A percentile compares a stretch with the other conserved stretches of the same genome.
Evolutionary conservation across 2,329 filamentous ascomycete genomes (phyloP).

Genomic region (Herpotrichia juniperi): DNA sequence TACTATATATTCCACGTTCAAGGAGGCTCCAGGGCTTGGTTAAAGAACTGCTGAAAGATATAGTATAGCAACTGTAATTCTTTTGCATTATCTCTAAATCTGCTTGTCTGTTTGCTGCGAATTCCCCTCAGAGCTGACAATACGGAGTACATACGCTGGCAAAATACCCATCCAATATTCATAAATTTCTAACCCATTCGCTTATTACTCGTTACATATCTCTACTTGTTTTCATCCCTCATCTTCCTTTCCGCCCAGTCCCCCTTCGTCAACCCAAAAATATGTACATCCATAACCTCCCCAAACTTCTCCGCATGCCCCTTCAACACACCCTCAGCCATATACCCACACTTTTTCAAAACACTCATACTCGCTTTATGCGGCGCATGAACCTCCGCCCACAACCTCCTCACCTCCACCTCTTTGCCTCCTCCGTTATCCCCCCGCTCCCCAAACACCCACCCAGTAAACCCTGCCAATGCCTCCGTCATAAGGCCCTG

Average conservation of each 20-base stretch:
- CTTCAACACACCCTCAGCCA: conserved; percentile 43
- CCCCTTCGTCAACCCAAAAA: conserved; percentile 42
- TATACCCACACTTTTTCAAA: conserved; percentile 48
- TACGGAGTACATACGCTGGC: too few relatives aligned
- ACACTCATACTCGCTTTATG: conserved; percentile 45
- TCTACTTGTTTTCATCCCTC: background rate
- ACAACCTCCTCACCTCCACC: conserved; percentile 29
- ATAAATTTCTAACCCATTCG: background rate
- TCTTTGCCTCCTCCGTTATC: too few relatives aligned
- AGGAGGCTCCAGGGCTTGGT: too few relatives aligned
- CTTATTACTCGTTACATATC: background rate
- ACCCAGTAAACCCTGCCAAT: conserved; percentile 40
- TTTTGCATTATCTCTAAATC: too few relatives aligned
- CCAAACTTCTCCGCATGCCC: conserved; percentile 44
- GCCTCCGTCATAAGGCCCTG: conserved; percentile 39
- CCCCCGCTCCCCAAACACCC: conserved; percentile 32
- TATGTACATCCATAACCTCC: conserved; percentile 32
- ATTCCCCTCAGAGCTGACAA: too few relatives aligned
- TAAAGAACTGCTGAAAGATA: too few relatives aligned
- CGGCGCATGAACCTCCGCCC: conserved; percentile 30
- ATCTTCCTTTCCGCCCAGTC: conserved; percentile 30
- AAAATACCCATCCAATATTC: background rate
- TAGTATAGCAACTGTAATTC: too few relatives aligned
- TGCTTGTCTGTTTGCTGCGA: too few relatives aligned
- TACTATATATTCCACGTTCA: too few relatives aligned